Evolutionary conservation across 73 alveolate species (phyloP), one percentile per base, ranked within the genome.

Genomic region (Paramecium biaurelia): DNA sequence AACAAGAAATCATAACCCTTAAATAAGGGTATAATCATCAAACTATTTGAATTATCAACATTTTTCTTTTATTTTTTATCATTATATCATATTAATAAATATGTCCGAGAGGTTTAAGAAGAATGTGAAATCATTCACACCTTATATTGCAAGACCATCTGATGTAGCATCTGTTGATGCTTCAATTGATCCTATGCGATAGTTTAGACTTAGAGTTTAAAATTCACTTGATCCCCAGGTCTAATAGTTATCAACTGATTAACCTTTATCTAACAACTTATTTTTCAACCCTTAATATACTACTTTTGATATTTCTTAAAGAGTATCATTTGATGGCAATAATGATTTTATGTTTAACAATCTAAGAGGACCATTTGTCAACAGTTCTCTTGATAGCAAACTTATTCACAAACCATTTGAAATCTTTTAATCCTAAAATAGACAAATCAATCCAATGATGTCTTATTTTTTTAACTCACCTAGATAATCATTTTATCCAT

Each of bases 341-440:
- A 24, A 23, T 20, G 90, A 79, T 79, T 9, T 42, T 23, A 24
- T 42, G 56, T 42, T 72, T 18, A 72, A 30, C 45, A 20, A 72
- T 42, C 35, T 21, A n/a, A 35, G 45, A 72, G 59, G 58, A 20
- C 58, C 86, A 20, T 35, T 72, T 21, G 35, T 72, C 32, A 72
- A 72, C 6, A 72, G 58, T 72, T 72, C 86, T 35, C 59, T 72
- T 72, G 86, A 72, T 72, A 72, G 86, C 26, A 72, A 72, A 23
- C 56, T 35, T 9, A 15, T 35, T 38, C 58, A 35, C 10, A 72
- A 72, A 35, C 63, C 86, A 0, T 42, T 9, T 35, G 86, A 72
- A 35, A 18, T 72, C 21, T 38, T 72, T 28, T 18, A 35, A 35
- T 72, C 86, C 15, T 21, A 30, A 72, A 72, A 37, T 72, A 72